Base-by-base conservation (phyloP, 164 flowering plant species). In the Cinnamomum micranthum region DNA sequence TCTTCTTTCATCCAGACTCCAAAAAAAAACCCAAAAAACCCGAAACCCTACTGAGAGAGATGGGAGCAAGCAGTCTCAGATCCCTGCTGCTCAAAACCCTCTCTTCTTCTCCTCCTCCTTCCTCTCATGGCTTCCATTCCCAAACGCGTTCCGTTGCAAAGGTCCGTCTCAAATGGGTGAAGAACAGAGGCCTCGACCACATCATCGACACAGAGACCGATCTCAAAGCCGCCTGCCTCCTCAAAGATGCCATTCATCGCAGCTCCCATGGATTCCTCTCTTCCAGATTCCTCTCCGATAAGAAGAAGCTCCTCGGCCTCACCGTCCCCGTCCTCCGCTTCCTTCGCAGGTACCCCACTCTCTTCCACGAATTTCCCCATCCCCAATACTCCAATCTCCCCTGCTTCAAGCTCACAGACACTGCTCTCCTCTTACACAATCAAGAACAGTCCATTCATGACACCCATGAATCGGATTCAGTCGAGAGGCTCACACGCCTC, bases 251-350 rank as follows among this genome's bases (percentile, higher is more conserved):
- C 47, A 92, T 96, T 69, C 83, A 87, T 65, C 86, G 97, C 66
- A 86, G 97, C 50, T 75, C 97, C 25, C 84, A 92, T 11, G 91
- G 88, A 4, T 91, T 85, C 81, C 81, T 96, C 74, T 87, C 97
- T 31, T 76, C 92, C 24, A 84, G 82, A 63, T 76, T 91, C 24
- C 75, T 96, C 75, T 71, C 90, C 35, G 90, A 86, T 24, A 86
- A 91, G 87, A 97, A 90, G 51, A 91, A 86, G 77, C 87, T 79
- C 27, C 90, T 96, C n/a, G 99, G 97, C 59, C 90, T 96, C 80
- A 96, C 98, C 22, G 83, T 96, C 47, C 99, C 98, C 0, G 97
- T 91, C 25, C 87, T 94, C 58, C 94, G 99, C 28, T 96, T 96
- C 81, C 69, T 96, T 65, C 94, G 98, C 75, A 80, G 93, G 78